phyloP scores from a whole-genome alignment of 169 alveolate species.

The Plasmodium cynomolgi region DNA sequence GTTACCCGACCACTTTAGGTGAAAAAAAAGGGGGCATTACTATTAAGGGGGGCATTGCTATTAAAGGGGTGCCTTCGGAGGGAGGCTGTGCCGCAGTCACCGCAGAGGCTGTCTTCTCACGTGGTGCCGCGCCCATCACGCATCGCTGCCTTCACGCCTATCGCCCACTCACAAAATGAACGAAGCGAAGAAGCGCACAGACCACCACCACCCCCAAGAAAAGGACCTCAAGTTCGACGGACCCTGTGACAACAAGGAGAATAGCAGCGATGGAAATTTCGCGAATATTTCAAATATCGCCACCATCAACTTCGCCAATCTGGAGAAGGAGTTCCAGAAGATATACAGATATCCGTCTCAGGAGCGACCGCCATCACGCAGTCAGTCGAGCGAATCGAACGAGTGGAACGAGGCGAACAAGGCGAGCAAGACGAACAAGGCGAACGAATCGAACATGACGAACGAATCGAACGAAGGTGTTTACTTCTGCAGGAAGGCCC shows the following conservation, averaged over 20 bases:
- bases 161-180: slow-evolving; percentile 3
- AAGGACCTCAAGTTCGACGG: neutral
- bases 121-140: neutral
- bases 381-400: neutral
- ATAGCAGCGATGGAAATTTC: neutral
- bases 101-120: neutral
- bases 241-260: neutral
- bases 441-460: neutral
- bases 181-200: neutral
- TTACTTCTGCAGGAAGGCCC: neutral
- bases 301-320: slow-evolving; percentile 2
- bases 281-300: neutral
- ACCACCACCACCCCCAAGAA: neutral
- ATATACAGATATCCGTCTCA: neutral
- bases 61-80: neutral
- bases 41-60: neutral
- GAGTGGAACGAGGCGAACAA: neutral
- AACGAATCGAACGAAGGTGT: neutral
- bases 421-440: no score
- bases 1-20: neutral
- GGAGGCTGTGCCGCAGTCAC: neutral
- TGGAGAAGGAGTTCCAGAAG: slow-evolving; percentile 37
- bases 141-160: neutral
- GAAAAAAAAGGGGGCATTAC: neutral
- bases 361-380: neutral